phyloP scores from a whole-genome alignment of 2,329 filamentous ascomycete species.

The Penicillium sumatraense region DNA sequence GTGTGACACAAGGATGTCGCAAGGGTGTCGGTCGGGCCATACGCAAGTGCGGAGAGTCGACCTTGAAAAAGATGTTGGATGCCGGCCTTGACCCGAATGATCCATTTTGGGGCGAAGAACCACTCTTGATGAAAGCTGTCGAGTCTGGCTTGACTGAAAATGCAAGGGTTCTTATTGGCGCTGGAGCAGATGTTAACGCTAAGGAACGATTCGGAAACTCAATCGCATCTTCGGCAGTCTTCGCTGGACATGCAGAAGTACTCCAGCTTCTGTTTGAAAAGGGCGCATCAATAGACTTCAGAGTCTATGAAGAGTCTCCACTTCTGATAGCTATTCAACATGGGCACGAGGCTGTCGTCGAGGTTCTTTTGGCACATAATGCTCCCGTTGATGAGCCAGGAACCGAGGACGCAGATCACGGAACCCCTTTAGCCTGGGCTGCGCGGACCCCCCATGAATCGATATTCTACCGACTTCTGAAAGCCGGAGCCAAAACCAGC shows the following conservation, averaged over 20 bases:
- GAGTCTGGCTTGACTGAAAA: neutral
- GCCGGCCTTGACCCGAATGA: slow-evolving; percentile 2
- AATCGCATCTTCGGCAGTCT: neutral
- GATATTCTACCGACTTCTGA: slow-evolving; percentile 30
- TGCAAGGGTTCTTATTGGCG: neutral
- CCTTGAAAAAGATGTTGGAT: slow-evolving; percentile 10
- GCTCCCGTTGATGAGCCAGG: neutral
- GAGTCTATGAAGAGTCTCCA: neutral
- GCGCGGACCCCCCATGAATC: neutral
- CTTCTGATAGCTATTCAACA: neutral
- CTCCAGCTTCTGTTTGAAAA: slow-evolving; percentile 1
- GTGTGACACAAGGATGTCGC: neutral
- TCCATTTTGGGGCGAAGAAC: neutral
- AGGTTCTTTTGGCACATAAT: slow-evolving; percentile 1
- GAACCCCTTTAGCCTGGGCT: slow-evolving; percentile 3
- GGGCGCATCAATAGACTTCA: neutral
- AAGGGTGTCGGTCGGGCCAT: neutral
- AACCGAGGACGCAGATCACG: neutral
- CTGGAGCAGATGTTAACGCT: slow-evolving; percentile 2
- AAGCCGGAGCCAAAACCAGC: slow-evolving; percentile 28
- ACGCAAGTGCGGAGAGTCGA: neutral
- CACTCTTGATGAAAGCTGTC: neutral
- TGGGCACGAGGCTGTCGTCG: slow-evolving; percentile 1
- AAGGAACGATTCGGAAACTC: neutral
- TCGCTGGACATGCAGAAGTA: neutral